Evolutionary conservation across 768 basidiomycete genomes (phyloP).

Genomic region (Tulasnella sp.): DNA sequence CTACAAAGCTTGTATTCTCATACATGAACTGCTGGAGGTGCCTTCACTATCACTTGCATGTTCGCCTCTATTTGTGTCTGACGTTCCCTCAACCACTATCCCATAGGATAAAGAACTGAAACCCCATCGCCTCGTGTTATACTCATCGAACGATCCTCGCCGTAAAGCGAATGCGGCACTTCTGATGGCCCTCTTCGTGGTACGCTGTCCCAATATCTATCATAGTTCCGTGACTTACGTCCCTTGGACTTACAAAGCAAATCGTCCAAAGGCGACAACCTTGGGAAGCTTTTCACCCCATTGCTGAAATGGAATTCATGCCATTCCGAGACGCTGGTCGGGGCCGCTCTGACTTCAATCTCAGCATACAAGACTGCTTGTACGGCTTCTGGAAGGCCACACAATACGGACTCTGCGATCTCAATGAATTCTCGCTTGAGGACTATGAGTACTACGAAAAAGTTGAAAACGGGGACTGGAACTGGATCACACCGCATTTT

Average conservation of each 20-base stretch:
- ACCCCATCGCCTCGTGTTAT: conserved; percentile 71
- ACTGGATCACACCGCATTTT: conserved; percentile 85
- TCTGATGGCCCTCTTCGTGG: conserved; percentile 87
- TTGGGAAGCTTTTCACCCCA: conserved; percentile 91
- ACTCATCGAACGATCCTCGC: conserved; percentile 75
- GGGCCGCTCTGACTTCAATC: conserved; percentile 83
- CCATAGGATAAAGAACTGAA: conserved; percentile 60
- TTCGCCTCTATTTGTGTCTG: conserved; percentile 25
- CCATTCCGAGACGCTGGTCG: conserved; percentile 93
- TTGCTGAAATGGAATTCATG: conserved; percentile 87
- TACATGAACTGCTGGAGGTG: conserved; percentile 81
- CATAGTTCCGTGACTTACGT: not conserved
- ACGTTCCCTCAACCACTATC: conserved; percentile 25
- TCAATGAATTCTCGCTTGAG: conserved; percentile 85
- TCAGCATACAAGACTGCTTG: conserved; percentile 84
- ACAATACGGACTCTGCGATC: conserved; percentile 83
- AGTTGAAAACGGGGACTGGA: conserved; percentile 93
- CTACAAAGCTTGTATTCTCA: conserved; percentile 82
- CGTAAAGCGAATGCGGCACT: conserved; percentile 89
- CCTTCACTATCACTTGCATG: conserved; percentile 12
- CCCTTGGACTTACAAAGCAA: conserved; percentile 44
- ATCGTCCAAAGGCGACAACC: conserved; percentile 83
- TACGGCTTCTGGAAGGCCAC: conserved; percentile 67
- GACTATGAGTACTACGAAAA: conserved; percentile 94
- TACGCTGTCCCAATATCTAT: conserved; percentile 32